phyloP scores from a whole-genome alignment of 371 early-diverging fungal species.

The Lichtheimia ornata region DNA sequence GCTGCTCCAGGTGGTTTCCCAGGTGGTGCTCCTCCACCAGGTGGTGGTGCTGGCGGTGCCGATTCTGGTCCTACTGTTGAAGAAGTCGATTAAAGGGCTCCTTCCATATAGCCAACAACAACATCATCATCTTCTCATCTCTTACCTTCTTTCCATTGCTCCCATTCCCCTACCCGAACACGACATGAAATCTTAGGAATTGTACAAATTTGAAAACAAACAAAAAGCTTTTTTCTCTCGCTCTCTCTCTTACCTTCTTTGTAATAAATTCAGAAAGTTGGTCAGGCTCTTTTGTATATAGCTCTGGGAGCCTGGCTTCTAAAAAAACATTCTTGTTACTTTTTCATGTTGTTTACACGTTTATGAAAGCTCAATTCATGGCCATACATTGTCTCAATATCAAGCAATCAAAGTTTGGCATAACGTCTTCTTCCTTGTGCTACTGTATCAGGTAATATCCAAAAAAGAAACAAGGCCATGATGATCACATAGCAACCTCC shows the following conservation, averaged over 20 bases:
- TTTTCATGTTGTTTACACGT: background rate
- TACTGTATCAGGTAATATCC: too few relatives aligned
- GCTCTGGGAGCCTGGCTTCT: too few relatives aligned
- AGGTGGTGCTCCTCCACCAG: slow-evolving; percentile 69
- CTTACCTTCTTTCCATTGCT: background rate
- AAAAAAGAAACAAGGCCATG: too few relatives aligned
- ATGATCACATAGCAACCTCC: too few relatives aligned
- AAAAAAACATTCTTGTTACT: background rate
- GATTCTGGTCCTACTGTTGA: slow-evolving; percentile 78
- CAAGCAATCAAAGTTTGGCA: too few relatives aligned
- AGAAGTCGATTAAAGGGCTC: slow-evolving; percentile 68
- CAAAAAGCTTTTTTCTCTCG: background rate
- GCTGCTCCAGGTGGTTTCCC: slow-evolving; percentile 66
- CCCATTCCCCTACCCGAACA: background rate
- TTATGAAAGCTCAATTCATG: too few relatives aligned
- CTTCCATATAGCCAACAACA: too few relatives aligned
- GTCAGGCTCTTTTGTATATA: too few relatives aligned
- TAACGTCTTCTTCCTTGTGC: too few relatives aligned
- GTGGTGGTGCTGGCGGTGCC: slow-evolving; percentile 70
- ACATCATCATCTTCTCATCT: too few relatives aligned
- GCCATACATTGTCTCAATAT: too few relatives aligned
- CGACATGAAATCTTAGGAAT: background rate
- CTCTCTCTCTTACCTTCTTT: background rate
- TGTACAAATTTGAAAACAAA: slow-evolving; percentile 2
- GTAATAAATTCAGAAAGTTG: background rate